phyloP scores from a whole-genome alignment of 352 stramenopile species.

The Globisporangium nagaii region DNA sequence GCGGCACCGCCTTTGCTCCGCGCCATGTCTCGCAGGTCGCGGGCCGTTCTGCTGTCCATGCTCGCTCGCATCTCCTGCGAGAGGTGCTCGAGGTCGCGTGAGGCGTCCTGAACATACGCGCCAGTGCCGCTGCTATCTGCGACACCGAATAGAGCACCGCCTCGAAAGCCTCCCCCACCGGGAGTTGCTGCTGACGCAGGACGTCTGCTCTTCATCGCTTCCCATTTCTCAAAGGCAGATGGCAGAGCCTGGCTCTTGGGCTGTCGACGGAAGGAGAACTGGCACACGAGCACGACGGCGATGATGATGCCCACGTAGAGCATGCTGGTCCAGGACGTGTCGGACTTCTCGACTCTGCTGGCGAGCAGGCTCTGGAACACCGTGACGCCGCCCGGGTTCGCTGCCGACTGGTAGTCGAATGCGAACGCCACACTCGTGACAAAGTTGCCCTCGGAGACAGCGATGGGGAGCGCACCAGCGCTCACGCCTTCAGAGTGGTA shows the following conservation, averaged over 20 bases:
- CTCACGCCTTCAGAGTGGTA: not conserved
- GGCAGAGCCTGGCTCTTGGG: not conserved
- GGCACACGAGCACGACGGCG: constrained; percentile 18
- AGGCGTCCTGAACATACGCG: not conserved
- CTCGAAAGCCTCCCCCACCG: too few relatives aligned
- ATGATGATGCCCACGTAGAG: constrained; percentile 17
- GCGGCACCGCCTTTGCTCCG: too few relatives aligned
- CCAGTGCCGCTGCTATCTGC: not conserved
- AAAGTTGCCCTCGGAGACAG: constrained; percentile 24
- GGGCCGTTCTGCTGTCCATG: not conserved
- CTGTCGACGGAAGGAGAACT: constrained; percentile 24
- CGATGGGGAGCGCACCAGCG: not conserved
- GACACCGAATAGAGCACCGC: not conserved
- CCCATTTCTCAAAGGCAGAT: not conserved
- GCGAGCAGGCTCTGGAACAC: constrained; percentile 35
- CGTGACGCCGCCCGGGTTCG: not conserved
- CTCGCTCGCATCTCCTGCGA: constrained; percentile 8
- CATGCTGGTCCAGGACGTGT: constrained; percentile 20
- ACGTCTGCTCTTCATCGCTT: not conserved
- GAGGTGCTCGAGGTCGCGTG: constrained; percentile 12
- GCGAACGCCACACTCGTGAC: constrained; percentile 18
- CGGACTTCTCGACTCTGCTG: constrained; percentile 6
- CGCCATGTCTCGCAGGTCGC: not conserved
- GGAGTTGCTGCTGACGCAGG: not conserved
- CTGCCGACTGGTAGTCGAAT: not conserved